Base-by-base conservation (phyloP, 768 basidiomycete species). In the Naganishia randhawae region DNA sequence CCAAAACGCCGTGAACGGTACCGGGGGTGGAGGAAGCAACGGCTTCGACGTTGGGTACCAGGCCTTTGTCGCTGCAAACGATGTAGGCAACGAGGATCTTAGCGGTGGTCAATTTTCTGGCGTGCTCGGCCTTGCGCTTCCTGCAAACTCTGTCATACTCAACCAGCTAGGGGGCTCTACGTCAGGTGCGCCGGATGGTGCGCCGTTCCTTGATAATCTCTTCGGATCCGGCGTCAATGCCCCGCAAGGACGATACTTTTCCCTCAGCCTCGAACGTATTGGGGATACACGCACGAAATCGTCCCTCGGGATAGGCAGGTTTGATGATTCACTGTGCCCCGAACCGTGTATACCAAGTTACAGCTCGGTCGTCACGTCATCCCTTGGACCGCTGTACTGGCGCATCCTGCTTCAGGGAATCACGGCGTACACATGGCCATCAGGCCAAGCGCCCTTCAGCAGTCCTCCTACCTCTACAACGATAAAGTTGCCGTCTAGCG, bases 201-300 rank as follows among this genome's bases (percentile, higher is more conserved):
- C 78, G 16, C 77, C 76, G 0, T 78, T 79, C 65, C 74, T 79
- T 17, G 78, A 79, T 45, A 79, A 79, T 64, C 55, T 79, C 14
- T 79, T 79, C 65, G 77, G 76, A 17, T 64, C 71, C 3, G 78
- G 78, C 6, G 14, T 61, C 2, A 72, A 66, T 10, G 78, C 78
- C 6, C 78, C 78, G 0, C 63, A 73, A 0, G 68, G 77, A 37
- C 69, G 77, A 14, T 72, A 78, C 19, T 77, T 79, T 66, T 69
- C 75, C 8, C 70, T 79, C 19, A 63, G 73, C 19, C 71, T 79
- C 14, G 78, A 71, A 25, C 71, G 78, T n/a, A 69, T 73, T 17
- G 78, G 76, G 55, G 78, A 79, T 67, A 72, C 75, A 14, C 69
- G 77, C 19, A 79, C 78, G 5, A 71, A 45, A 14, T 77, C 76